Evolutionary conservation across 768 basidiomycete species (phyloP).

Genomic region (Rhizopogon vinicolor): DNA sequence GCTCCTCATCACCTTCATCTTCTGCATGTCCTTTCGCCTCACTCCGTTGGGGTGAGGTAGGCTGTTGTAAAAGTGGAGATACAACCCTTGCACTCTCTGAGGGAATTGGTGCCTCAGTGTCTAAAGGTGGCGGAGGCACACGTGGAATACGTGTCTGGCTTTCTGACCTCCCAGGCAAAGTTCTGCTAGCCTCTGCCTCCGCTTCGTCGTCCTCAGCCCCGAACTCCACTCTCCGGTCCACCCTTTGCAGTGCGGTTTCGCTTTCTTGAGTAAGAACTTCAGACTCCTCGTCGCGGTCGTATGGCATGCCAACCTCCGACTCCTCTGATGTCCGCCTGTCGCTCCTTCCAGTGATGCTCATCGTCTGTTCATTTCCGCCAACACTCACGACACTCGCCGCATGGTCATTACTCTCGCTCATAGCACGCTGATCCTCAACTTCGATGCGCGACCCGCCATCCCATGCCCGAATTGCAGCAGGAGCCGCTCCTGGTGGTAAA

Average conservation of each 20-base stretch:
- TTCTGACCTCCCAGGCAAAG: constrained; percentile 9
- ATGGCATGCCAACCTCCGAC: constrained; percentile 11
- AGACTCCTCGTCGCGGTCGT: constrained; percentile 17
- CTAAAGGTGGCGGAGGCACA: constrained; percentile 36
- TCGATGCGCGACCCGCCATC: constrained; percentile 29
- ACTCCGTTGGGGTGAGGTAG: constrained; percentile 5
- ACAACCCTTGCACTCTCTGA: background rate
- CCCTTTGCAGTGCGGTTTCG: background rate
- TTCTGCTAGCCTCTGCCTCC: background rate
- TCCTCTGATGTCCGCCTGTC: background rate
- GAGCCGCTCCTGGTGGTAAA: constrained; percentile 41
- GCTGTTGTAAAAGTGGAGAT: background rate
- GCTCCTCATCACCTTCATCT: constrained; percentile 41
- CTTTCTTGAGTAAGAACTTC: constrained; percentile 8
- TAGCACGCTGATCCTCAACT: constrained; percentile 11
- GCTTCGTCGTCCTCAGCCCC: constrained; percentile 1
- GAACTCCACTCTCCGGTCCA: background rate
- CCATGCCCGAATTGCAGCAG: constrained; percentile 31
- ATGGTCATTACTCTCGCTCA: background rate
- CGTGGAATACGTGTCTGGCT: constrained; percentile 26
- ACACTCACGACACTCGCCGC: background rate
- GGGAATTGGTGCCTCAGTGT: constrained; percentile 13
- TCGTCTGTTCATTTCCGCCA: background rate
- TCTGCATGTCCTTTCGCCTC: constrained; percentile 1
- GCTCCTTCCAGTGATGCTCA: background rate